phyloP scores from a whole-genome alignment of 2,329 filamentous ascomycete species.

The Alternaria brassicae region DNA sequence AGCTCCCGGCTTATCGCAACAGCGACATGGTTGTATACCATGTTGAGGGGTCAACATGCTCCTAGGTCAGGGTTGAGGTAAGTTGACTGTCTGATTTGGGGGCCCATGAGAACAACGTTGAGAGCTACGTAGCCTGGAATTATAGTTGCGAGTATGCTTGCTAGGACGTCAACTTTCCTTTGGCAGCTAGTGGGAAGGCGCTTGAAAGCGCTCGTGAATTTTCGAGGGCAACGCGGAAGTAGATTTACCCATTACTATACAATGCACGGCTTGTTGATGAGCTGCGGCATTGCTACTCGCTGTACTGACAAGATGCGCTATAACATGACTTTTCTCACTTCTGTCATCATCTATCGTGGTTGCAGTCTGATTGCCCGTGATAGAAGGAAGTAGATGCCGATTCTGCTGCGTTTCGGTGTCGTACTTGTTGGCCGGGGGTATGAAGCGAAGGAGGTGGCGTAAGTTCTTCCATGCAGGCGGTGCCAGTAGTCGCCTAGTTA shows the following conservation, averaged over 20 bases:
- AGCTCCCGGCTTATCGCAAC: background rate
- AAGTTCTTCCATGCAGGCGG: background rate
- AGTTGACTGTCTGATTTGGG: background rate
- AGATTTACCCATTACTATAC: background rate
- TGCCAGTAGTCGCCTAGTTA: background rate
- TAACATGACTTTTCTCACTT: accelerated
- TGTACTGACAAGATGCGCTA: background rate
- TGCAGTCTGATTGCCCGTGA: background rate
- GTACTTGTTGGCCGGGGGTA: background rate
- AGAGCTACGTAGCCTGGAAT: background rate
- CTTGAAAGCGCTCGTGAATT: background rate
- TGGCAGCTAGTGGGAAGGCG: background rate
- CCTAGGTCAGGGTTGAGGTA: background rate
- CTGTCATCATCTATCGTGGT: background rate
- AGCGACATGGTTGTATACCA: background rate
- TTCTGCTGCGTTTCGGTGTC: background rate
- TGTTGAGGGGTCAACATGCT: background rate
- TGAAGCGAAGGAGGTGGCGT: background rate
- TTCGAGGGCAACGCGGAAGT: background rate
- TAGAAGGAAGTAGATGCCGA: background rate
- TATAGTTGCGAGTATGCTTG: background rate
- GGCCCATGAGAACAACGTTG: background rate
- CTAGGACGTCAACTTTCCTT: background rate
- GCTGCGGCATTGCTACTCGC: background rate
- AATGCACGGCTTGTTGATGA: background rate